A percentile compares a stretch with the other conserved stretches of the same genome.
Conservation (phyloP, 2,329 filamentous ascomycete genomes). For the Claviceps quebecensis region DNA sequence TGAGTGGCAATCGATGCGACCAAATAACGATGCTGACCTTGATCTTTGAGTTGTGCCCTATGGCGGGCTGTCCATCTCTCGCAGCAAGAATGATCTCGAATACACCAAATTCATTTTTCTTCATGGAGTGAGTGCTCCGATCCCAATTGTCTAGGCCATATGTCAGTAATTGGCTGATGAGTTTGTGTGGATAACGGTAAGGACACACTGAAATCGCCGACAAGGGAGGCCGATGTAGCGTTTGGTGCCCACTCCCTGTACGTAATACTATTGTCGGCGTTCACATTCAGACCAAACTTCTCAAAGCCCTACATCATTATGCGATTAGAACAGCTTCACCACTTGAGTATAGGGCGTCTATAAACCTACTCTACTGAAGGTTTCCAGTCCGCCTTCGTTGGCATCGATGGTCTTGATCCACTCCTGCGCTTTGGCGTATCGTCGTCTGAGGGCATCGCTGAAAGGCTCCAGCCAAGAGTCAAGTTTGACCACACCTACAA, state of each 20-base stretch:
- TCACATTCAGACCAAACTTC: conserved; percentile 72
- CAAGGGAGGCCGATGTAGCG: conserved; percentile 67
- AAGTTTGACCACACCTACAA: conserved; percentile 64
- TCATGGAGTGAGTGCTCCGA: conserved; percentile 71
- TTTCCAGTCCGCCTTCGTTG: conserved; percentile 76
- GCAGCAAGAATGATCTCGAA: conserved; percentile 72
- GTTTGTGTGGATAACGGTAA: background rate
- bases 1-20: background rate
- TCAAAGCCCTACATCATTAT: conserved; percentile 56
- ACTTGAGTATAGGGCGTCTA: conserved; percentile 1
- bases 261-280: conserved; percentile 66
- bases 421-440: conserved; percentile 65
- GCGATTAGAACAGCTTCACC: background rate
- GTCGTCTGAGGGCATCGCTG: conserved; percentile 57
- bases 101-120: conserved; percentile 68
- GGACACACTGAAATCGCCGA: conserved; percentile 81
- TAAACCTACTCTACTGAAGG: conserved; percentile 63
- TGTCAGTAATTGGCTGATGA: conserved; percentile 14
- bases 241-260: conserved; percentile 97
- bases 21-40: conserved; percentile 46
- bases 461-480: conserved; percentile 88
- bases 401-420: conserved; percentile 80
- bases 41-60: conserved; percentile 87
- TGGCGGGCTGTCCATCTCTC: conserved; percentile 58
- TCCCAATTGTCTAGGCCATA: conserved; percentile 63